Evolutionary conservation across 179 eudicot species (phyloP).

Genomic region (Camellia oleifera): DNA sequence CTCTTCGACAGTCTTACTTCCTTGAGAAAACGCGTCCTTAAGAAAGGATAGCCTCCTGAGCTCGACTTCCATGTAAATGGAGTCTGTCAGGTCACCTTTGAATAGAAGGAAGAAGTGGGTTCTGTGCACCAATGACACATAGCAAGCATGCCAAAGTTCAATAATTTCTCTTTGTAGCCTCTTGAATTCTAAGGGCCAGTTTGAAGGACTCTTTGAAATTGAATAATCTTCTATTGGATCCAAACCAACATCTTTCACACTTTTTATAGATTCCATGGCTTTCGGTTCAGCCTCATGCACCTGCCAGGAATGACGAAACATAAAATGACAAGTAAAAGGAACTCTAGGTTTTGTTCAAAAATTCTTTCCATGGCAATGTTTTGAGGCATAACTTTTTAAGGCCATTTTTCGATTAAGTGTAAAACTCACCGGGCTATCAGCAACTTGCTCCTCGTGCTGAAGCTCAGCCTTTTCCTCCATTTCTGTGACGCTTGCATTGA

Average conservation of each 20-base stretch:
- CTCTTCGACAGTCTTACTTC: slow-evolving; percentile 50
- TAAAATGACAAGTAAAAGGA: neutral
- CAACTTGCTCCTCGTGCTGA: slow-evolving; percentile 54
- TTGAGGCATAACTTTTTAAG: too few relatives aligned
- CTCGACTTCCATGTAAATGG: slow-evolving; percentile 92
- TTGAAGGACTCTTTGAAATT: slow-evolving; percentile 26
- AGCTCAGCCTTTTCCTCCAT: slow-evolving; percentile 45
- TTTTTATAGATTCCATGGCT: slow-evolving; percentile 26
- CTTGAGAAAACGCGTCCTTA: slow-evolving; percentile 60
- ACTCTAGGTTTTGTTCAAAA: neutral
- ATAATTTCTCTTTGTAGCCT: slow-evolving; percentile 70
- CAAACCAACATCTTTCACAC: slow-evolving; percentile 61
- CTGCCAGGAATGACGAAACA: slow-evolving; percentile 24
- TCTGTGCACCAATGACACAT: slow-evolving; percentile 78
- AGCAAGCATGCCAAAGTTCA: slow-evolving; percentile 77
- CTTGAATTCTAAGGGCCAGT: slow-evolving; percentile 64
- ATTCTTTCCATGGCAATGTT: too few relatives aligned
- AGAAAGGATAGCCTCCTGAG: slow-evolving; percentile 74
- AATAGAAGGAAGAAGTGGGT: slow-evolving; percentile 82
- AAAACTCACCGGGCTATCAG: slow-evolving; percentile 48
- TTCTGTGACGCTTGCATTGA: slow-evolving; percentile 31
- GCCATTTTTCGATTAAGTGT: neutral
- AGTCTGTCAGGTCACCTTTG: slow-evolving; percentile 69
- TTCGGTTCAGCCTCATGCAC: slow-evolving; percentile 26
- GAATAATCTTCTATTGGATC: slow-evolving; percentile 60